Percentiles rank a stretch among this genome's conserved stretches.
These are phyloP conservation scores for Aspergillus sclerotiicarbonarius DNA, from an alignment of 495 filamentous ascomycete genomes.

Conservation along the genomic window DNA sequence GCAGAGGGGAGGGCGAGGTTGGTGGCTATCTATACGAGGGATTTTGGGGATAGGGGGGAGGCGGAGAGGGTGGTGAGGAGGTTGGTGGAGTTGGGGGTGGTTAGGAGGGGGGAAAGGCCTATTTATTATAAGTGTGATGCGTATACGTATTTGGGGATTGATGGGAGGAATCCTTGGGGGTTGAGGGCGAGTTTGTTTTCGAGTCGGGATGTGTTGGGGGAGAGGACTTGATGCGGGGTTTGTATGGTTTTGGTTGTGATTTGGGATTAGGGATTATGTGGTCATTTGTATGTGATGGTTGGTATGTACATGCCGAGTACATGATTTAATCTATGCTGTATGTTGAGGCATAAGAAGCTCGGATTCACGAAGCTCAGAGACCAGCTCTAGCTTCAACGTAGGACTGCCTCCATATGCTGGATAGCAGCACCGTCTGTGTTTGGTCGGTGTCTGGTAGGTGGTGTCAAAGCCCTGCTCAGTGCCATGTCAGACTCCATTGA, in stretches of 20 bases:
- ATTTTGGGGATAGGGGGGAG: constrained; percentile 68
- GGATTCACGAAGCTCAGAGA: too few species aligned
- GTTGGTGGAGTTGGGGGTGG: constrained; percentile 59
- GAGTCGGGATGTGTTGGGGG: constrained; percentile 39
- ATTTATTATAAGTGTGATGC: constrained; percentile 86
- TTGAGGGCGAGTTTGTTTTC: constrained; percentile 57
- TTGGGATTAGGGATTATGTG: neutral
- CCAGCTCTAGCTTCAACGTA: too few species aligned
- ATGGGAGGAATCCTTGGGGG: constrained; percentile 62
- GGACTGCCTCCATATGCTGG: too few species aligned
- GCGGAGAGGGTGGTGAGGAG: constrained; percentile 61
- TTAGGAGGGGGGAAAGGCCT: constrained; percentile 41
- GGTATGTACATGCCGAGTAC: constrained; percentile 1
- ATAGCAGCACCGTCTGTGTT: too few species aligned
- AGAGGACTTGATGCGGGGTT: constrained; percentile 30
- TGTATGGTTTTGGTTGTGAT: constrained; percentile 25
- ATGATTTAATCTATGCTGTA: too few species aligned
- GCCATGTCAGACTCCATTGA: too few species aligned
- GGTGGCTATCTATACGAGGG: constrained; percentile 74
- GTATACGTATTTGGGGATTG: constrained; percentile 69
- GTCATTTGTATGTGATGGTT: neutral
- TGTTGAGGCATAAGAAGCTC: too few species aligned
- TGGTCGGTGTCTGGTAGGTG: too few species aligned
- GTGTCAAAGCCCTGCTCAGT: too few species aligned
- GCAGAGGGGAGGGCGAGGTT: constrained; percentile 39